Conservation (phyloP, 225 moss, liverwort and hornwort genomes). For the Thuidium tamariscinum region DNA sequence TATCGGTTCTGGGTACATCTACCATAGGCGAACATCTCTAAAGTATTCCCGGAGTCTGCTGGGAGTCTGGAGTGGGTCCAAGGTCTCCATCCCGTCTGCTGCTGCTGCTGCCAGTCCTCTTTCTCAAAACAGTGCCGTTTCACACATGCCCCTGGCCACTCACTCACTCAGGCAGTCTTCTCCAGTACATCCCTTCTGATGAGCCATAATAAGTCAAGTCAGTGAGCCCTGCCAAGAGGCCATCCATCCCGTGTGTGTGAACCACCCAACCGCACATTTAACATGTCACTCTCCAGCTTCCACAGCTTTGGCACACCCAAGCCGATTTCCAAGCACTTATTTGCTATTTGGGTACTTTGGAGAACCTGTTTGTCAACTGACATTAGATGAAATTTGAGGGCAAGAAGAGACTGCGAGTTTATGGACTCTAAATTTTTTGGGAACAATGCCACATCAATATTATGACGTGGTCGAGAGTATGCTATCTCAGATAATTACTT, state of each 20-base stretch:
- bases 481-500: too few species aligned
- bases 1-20: too few species aligned
- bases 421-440: too few species aligned
- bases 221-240: too few species aligned
- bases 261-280: neutral
- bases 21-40: too few species aligned
- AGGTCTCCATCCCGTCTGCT: neutral
- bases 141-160: neutral
- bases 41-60: too few species aligned
- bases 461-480: too few species aligned
- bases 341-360: neutral
- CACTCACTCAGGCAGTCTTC: neutral
- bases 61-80: neutral
- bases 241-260: too few species aligned
- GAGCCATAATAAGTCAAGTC: too few species aligned
- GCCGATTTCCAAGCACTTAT: neutral
- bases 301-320: neutral
- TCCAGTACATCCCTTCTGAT: neutral
- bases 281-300: neutral
- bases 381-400: too few species aligned
- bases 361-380: neutral
- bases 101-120: neutral
- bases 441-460: too few species aligned
- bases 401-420: too few species aligned
- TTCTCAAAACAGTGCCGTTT: neutral